Conservation (phyloP, 2,329 filamentous ascomycete genomes). For the Claviceps paspali region DNA sequence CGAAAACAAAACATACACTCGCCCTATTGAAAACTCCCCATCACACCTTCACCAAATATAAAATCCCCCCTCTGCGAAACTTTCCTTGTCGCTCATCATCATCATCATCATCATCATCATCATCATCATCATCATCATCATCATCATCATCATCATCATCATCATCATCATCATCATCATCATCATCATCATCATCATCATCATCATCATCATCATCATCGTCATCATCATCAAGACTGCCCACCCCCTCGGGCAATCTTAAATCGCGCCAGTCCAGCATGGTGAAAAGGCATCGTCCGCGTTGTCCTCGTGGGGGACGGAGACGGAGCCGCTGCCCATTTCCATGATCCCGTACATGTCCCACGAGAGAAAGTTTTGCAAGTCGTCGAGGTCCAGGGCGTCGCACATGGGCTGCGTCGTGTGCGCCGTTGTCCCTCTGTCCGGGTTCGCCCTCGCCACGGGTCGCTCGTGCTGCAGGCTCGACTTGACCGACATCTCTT, state of each 20-base stretch:
- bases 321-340: slow-evolving; percentile 21
- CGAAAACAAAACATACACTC: no score
- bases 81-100: no score
- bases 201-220: neutral
- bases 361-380: slow-evolving; percentile 24
- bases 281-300: slow-evolving; percentile 19
- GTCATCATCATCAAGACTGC: neutral
- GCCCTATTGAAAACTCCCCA: no score
- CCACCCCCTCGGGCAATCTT: no score
- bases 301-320: slow-evolving; percentile 17
- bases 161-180: no score
- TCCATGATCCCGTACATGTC: slow-evolving; percentile 27
- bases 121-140: no score
- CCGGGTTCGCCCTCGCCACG: slow-evolving; percentile 9
- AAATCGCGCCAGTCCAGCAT: slow-evolving; percentile 13
- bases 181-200: no score
- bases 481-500: slow-evolving; percentile 13
- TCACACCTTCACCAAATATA: no score
- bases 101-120: no score
- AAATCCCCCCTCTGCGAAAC: no score
- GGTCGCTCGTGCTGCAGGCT: slow-evolving; percentile 24
- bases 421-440: no score
- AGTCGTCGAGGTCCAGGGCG: slow-evolving; percentile 21
- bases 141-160: no score
- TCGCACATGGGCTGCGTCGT: slow-evolving; percentile 16